Evolutionary conservation across 2,329 filamentous ascomycete species (phyloP).

Genomic region (Dryadomyces quercus-mongolicae): DNA sequence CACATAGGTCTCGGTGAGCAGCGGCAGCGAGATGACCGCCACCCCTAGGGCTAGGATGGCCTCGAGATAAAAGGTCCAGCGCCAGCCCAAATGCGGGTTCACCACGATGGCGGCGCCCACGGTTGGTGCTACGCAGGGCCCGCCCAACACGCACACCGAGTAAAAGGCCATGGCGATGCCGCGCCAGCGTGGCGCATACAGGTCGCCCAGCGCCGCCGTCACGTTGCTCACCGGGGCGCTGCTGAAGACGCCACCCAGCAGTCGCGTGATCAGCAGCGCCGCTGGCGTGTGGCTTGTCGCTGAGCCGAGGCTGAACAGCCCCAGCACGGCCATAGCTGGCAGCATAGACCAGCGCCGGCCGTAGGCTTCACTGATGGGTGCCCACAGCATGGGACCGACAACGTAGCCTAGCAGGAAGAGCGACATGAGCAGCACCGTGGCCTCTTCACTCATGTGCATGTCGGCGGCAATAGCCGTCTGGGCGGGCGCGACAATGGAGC

Average conservation of each 20-base stretch:
- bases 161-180: constrained; percentile 38
- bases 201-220: constrained; percentile 51
- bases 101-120: constrained; percentile 25
- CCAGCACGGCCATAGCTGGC: constrained; percentile 27
- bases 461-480: constrained; percentile 27
- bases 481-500: constrained; percentile 37
- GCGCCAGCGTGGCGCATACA: constrained; percentile 42
- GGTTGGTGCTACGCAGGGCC: constrained; percentile 27
- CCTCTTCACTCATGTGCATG: constrained; percentile 27
- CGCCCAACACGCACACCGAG: constrained; percentile 22
- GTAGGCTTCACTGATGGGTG: constrained; percentile 30
- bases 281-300: constrained; percentile 33
- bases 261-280: constrained; percentile 51
- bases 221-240: constrained; percentile 52
- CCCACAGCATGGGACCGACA: constrained; percentile 27
- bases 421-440: constrained; percentile 30
- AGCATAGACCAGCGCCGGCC: constrained; percentile 31
- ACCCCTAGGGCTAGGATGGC: constrained; percentile 13
- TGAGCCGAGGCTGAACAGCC: constrained; percentile 31
- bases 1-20: constrained; percentile 23
- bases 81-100: constrained; percentile 15
- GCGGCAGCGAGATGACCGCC: constrained; percentile 14
- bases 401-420: constrained; percentile 30
- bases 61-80: constrained; percentile 17
- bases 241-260: constrained; percentile 52